phyloP scores from a whole-genome alignment of 768 basidiomycete species.

The Tulasnella sp. region DNA sequence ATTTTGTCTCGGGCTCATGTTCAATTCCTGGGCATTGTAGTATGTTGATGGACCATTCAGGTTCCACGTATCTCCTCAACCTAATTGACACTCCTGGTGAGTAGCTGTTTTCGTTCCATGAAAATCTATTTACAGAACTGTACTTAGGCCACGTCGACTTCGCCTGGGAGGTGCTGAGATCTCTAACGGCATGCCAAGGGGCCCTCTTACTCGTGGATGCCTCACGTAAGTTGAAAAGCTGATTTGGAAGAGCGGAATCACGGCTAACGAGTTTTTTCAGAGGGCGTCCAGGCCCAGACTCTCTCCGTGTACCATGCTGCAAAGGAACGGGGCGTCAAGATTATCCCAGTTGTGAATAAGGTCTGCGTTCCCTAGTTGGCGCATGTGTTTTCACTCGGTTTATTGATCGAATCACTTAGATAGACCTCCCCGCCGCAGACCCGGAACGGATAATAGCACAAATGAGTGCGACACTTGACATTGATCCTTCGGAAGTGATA shows the following conservation, averaged over 20 bases:
- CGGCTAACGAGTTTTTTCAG: slow-evolving; percentile 34
- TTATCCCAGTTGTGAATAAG: slow-evolving; percentile 94
- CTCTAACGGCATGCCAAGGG: slow-evolving; percentile 91
- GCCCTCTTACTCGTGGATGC: slow-evolving; percentile 86
- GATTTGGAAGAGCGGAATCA: background rate
- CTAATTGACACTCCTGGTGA: slow-evolving; percentile 91
- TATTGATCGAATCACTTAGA: slow-evolving; percentile 54
- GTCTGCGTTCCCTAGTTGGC: too few relatives aligned
- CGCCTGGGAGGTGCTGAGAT: slow-evolving; percentile 93
- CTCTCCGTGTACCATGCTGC: slow-evolving; percentile 94
- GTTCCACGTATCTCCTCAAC: slow-evolving; percentile 75
- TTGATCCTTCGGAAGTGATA: slow-evolving; percentile 72
- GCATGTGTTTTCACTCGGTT: too few relatives aligned
- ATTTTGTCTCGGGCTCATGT: background rate
- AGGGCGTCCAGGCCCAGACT: slow-evolving; percentile 97
- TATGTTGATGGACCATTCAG: slow-evolving; percentile 72
- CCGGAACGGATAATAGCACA: slow-evolving; percentile 79
- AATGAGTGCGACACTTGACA: slow-evolving; percentile 80
- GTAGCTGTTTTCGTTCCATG: slow-evolving; percentile 34
- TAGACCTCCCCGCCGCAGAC: slow-evolving; percentile 89
- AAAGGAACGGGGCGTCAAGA: slow-evolving; percentile 72
- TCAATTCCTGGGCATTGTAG: slow-evolving; percentile 46
- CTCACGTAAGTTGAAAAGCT: slow-evolving; percentile 54
- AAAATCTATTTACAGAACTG: background rate
- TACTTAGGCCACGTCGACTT: slow-evolving; percentile 90